A percentile compares a stretch with the other conserved stretches of the same genome.
Conservation (phyloP, 2,329 filamentous ascomycete species). For the Aplosporella prunicola region DNA sequence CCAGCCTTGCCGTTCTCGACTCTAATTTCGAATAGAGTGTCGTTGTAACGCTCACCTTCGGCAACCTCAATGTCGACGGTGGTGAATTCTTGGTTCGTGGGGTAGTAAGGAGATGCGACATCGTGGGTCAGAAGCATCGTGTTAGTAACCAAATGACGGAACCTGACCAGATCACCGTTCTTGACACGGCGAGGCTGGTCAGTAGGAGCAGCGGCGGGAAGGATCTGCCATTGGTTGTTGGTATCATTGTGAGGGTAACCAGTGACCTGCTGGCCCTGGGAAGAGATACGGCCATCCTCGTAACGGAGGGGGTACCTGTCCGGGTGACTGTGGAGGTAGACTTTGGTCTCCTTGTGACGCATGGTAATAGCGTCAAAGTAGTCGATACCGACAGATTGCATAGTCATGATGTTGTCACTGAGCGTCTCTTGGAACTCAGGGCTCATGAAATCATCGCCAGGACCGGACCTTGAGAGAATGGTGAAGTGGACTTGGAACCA, state of each 20-base stretch:
- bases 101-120: constrained; percentile 90
- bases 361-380: constrained; percentile 85
- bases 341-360: constrained; percentile 94
- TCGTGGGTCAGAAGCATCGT: constrained; percentile 86
- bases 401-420: constrained; percentile 86
- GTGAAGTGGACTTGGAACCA: constrained; percentile 99
- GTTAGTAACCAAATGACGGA: constrained; percentile 79
- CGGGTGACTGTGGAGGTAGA: constrained; percentile 86
- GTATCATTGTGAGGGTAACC: constrained; percentile 97
- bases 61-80: constrained; percentile 66
- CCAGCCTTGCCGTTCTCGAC: constrained; percentile 75
- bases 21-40: constrained; percentile 86
- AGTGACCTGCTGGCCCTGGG: constrained; percentile 93
- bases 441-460: constrained; percentile 97
- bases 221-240: constrained; percentile 95
- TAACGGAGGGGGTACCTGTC: constrained; percentile 89
- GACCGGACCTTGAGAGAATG: constrained; percentile 77
- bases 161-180: constrained; percentile 76
- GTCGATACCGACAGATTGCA: constrained; percentile 74
- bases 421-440: constrained; percentile 97
- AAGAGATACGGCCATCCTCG: constrained; percentile 93
- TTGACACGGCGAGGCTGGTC: constrained; percentile 56
- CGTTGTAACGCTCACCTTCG: constrained; percentile 64
- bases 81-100: constrained; percentile 98
- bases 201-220: constrained; percentile 52